phyloP scores from a whole-genome alignment of 78 protist species.

The Acrasis kona region DNA sequence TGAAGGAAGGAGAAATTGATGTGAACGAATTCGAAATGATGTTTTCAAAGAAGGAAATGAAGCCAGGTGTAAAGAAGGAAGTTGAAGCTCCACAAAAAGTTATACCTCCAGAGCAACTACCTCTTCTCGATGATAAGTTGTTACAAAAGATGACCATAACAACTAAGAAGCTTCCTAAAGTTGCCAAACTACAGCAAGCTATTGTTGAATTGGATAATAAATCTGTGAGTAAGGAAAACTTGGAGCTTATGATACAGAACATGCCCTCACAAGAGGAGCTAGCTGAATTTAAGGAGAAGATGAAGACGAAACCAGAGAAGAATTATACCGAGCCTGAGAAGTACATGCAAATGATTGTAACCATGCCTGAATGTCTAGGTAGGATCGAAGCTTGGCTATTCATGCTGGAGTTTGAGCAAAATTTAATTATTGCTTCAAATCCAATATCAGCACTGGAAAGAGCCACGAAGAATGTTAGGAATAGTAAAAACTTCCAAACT shows the following conservation, averaged over 20 bases:
- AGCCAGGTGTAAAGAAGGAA: not conserved
- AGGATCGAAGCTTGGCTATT: not conserved
- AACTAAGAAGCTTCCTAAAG: not conserved
- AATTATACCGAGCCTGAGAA: not conserved
- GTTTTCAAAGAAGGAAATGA: not conserved
- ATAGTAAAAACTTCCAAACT: not conserved
- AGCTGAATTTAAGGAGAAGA: not conserved
- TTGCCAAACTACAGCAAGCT: not conserved
- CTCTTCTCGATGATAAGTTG: too few species aligned
- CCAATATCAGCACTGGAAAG: not conserved
- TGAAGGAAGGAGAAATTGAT: not conserved
- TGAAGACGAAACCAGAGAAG: not conserved
- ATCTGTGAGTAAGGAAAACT: not conserved
- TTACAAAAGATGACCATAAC: not conserved
- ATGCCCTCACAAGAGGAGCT: not conserved
- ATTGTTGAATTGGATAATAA: not conserved
- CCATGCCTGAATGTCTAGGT: not conserved
- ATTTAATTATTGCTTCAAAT: too few species aligned
- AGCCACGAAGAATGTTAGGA: not conserved
- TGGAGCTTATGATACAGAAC: not conserved
- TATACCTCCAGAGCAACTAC: not conserved
- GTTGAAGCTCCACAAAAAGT: not conserved
- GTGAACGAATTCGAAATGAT: too few species aligned
- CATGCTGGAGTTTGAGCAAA: not conserved
- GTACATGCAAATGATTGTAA: not conserved